phyloP scores from a whole-genome alignment of 495 filamentous ascomycete genomes.

The Trypethelium eluteriae region DNA sequence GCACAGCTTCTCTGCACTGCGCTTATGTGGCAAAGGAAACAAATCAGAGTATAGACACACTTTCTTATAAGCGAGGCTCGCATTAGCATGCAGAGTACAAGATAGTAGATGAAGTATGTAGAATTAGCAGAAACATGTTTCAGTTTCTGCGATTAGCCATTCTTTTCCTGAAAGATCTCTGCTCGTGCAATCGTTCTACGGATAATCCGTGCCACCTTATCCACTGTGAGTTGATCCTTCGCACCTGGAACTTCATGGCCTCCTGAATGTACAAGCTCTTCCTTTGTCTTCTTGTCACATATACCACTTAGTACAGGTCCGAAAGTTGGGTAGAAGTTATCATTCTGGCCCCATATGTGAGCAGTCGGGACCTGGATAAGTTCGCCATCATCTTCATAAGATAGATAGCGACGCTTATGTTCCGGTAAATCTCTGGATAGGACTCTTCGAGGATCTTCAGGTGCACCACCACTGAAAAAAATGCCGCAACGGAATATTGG shows the following conservation, averaged over 20 bases:
- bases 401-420: not conserved
- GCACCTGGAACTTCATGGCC: not conserved
- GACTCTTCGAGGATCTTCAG: not conserved
- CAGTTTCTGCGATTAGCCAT: no score
- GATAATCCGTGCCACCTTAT: not conserved
- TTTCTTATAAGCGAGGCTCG: no score
- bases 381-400: not conserved
- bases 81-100: no score
- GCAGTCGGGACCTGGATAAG: not conserved
- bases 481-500: not conserved
- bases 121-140: no score
- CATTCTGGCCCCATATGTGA: not conserved
- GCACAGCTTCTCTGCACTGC: not conserved
- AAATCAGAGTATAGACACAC: not conserved
- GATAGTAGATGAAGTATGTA: no score
- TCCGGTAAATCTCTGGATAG: not conserved
- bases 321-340: not conserved
- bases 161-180: no score
- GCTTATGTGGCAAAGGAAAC: not conserved
- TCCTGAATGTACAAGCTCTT: not conserved
- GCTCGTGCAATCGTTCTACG: not conserved
- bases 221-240: not conserved
- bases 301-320: not conserved
- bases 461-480: not conserved
- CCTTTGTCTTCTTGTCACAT: not conserved